These are phyloP conservation scores for Blepharisma japonicum DNA, from an alignment of 73 alveolate genomes.

Conservation along the genomic window DNA sequence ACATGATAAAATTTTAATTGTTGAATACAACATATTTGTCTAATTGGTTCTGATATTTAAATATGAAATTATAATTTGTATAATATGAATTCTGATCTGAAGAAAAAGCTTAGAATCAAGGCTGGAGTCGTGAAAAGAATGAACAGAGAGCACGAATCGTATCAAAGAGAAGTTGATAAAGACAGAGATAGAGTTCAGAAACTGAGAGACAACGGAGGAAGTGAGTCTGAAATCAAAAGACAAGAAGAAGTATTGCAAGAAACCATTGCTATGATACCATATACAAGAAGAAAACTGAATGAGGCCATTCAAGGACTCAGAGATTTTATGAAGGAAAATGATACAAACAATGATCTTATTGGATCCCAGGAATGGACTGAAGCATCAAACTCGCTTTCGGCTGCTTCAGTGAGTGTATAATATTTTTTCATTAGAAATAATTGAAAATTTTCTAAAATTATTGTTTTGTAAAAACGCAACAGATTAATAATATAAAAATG, in stretches of 20 bases:
- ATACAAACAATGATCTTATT: no score
- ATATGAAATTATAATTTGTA: not conserved
- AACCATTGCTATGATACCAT: conserved; percentile 15
- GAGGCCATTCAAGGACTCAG: not conserved
- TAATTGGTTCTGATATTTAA: no score
- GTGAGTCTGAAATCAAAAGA: not conserved
- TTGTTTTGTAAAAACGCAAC: no score
- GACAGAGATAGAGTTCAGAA: conserved; percentile 14
- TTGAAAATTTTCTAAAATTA: no score
- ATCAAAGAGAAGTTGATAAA: conserved; percentile 4
- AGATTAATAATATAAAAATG: no score
- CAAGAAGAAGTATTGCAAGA: conserved; percentile 24
- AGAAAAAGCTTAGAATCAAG: not conserved
- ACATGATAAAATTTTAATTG: no score
- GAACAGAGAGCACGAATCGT: not conserved
- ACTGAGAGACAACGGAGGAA: not conserved
- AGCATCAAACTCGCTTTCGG: no score
- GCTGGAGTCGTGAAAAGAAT: conserved; percentile 13
- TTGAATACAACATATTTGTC: no score
- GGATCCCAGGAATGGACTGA: no score
- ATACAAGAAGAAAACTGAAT: not conserved
- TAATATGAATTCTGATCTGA: not conserved
- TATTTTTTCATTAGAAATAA: no score
- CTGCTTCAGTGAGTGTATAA: no score
- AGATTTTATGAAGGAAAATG: not conserved